Evolutionary conservation across 345 rosid species (phyloP), one percentile per base, ranked within the genome.

Genomic region (Syzygium jambos): DNA sequence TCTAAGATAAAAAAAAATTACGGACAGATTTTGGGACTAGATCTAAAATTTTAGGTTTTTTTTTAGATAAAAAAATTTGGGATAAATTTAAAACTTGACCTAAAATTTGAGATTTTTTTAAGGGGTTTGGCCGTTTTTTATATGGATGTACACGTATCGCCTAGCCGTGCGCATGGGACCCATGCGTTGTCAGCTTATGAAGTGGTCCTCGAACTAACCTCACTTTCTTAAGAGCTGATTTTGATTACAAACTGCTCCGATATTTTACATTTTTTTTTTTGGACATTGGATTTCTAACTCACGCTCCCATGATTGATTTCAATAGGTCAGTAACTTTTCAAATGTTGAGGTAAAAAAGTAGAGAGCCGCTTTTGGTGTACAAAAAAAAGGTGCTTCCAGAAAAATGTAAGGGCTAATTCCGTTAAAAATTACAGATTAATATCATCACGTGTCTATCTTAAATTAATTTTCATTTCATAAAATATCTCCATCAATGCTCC

Each of bases 401-500:
- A 30, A 30, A 65, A 3, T 65, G 0, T 15, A 29, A 65, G 30
- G 41, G 11, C 14, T 52, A 14, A 52, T 15, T 52, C 6, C 19
- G 19, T 15, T 65, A 30, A 30, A 65, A 30, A 65, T 0, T 7
- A 29, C 0, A 29, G 7, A n/a, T 9, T 14, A 65, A 0, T 0
- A 8, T 5, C 21, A 16, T 15, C 0, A 30, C 0, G 0, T 2
- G 8, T 30, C 34, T 0, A 30, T 30, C 3, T 6, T 2, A 0
- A 68, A 16, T 6, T 68, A 68, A 30, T 2, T 9, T 16, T 1
- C 0, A 0, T 16, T 2, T 8, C 23, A 2, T 68, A 15, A 30
- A 17, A 7, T 34, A 5, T 19, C 25, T 34, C 3, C 9, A 19
- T 9, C 46, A 0, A 1, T 17, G 12, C 11, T 34, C 1, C 12